Conservation (phyloP, 257 asterid species). For the Capsicum baccatum region DNA sequence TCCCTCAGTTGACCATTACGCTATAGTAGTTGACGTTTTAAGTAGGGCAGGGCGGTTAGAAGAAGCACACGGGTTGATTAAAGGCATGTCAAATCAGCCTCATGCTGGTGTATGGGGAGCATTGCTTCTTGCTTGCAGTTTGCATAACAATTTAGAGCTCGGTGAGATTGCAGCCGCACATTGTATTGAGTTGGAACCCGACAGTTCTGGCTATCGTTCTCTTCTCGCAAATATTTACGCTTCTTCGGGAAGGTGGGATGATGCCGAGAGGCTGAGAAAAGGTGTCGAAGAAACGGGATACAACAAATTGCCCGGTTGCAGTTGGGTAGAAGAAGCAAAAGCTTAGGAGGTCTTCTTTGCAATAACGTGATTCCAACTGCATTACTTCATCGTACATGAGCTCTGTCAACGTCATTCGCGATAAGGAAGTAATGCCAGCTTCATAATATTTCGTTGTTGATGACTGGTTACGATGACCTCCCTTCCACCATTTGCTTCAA, state of each 20-base stretch:
- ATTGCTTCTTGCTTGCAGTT: conserved; percentile 85
- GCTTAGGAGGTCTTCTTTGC: not conserved
- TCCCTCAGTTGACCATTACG: conserved; percentile 81
- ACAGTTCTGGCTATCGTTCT: conserved; percentile 66
- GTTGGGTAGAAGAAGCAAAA: conserved; percentile 58
- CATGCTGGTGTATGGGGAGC: conserved; percentile 98
- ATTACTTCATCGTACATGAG: not conserved
- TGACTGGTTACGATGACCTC: not conserved
- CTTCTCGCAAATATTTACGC: conserved; percentile 85
- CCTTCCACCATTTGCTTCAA: conserved; percentile 2
- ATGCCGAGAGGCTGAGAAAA: conserved; percentile 65
- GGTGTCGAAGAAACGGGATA: conserved; percentile 56
- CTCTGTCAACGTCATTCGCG: not conserved
- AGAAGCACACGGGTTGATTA: conserved; percentile 74
- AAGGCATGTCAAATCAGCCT: conserved; percentile 67
- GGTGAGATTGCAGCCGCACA: conserved; percentile 71
- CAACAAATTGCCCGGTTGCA: conserved; percentile 66
- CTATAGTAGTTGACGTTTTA: conserved; percentile 79
- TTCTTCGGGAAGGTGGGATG: conserved; percentile 84
- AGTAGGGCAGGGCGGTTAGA: conserved; percentile 76
- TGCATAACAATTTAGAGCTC: conserved; percentile 74
- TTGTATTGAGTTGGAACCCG: conserved; percentile 79
- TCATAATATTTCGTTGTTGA: no score
- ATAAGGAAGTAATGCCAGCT: not conserved
- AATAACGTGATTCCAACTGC: not conserved